Base-by-base conservation (phyloP, 2,329 filamentous ascomycete genomes). In the Fusarium sp. region DNA sequence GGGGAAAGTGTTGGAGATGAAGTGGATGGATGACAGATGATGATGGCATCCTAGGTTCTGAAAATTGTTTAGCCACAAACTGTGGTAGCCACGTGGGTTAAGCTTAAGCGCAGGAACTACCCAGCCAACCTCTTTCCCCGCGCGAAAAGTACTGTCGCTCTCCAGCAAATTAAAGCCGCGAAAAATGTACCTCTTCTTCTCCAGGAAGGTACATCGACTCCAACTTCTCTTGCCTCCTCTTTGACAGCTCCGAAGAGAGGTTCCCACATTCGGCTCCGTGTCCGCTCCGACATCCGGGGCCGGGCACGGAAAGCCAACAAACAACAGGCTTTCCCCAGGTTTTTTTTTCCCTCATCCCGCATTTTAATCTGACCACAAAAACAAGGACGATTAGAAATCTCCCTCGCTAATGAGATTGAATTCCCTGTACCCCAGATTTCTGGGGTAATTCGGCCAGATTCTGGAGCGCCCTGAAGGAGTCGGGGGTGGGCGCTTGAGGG, bases 281-380 rank as follows among this genome's bases (percentile, higher is more conserved):
- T 58, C 54, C 32, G 33, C 15, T 58, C 54, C 33, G 35, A 12
- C 15, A 14, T 37, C 38, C 38, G 59, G 38, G 15, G 22, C 43
- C 15, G 27, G 27, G 15, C 17, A 32, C 10, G 15, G 11, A 37
- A 5, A 58, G 14, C 43, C 25, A 30, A 32, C 9, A 12, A 12
- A 20, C n/a, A 45, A 62, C 71, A 72, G 61, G 68, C 68, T 32
- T 74, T 72, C 72, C 72, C 72, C 72, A 62, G 72, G 56, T 75
- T 67, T 66, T 3, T 32, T 47, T 15, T 11, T n/a, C 17, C 30
- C 37, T 43, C 32, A 37, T 58, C 20, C 32, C 38, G 6, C 27
- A 45, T 17, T 57, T 58, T 35, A 40, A 61, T 70, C 70, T 57
- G 30, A 74, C 72, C 72, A 75, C 62, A 62, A 64, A 43, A 74